phyloP scores from a whole-genome alignment of 2,329 filamentous ascomycete genomes.

The Didymella glomerata region DNA sequence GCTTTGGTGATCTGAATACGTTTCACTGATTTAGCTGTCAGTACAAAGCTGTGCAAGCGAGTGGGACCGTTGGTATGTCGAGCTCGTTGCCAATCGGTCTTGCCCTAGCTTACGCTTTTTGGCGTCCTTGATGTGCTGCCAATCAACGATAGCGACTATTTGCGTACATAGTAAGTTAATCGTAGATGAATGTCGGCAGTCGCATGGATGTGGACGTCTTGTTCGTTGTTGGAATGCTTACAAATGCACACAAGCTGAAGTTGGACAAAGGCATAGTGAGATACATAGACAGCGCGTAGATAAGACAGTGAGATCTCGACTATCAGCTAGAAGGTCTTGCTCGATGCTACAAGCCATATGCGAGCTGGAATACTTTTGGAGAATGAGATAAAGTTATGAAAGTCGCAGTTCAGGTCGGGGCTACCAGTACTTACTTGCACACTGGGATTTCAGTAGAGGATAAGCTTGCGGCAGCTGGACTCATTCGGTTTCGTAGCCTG shows the following conservation, averaged over 20 bases:
- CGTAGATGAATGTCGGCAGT: too few species aligned
- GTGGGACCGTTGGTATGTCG: slow-evolving; percentile 36
- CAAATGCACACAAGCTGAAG: slow-evolving; percentile 7
- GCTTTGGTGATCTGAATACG: background rate
- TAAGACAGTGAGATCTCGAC: background rate
- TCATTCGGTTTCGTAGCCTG: background rate
- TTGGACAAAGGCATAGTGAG: background rate
- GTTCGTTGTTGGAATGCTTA: slow-evolving; percentile 3
- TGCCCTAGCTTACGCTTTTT: slow-evolving; percentile 54
- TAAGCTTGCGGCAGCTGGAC: background rate
- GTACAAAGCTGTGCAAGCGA: too few species aligned
- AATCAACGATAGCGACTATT: slow-evolving; percentile 22
- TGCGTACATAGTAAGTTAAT: too few species aligned
- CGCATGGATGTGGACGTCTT: background rate
- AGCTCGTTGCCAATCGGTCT: slow-evolving; percentile 52
- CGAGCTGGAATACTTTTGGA: background rate
- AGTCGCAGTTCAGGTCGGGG: too few species aligned
- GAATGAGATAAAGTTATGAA: background rate
- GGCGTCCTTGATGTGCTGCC: slow-evolving; percentile 48
- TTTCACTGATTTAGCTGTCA: background rate
- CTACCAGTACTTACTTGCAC: too few species aligned
- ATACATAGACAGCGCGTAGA: background rate
- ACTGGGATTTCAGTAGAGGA: background rate
- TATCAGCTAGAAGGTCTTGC: background rate
- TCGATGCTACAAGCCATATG: too few species aligned